Percentiles rank a stretch among this genome's conserved stretches.
phyloP scores from a whole-genome alignment of 441 rosid genomes.

The Erodium texanum region DNA sequence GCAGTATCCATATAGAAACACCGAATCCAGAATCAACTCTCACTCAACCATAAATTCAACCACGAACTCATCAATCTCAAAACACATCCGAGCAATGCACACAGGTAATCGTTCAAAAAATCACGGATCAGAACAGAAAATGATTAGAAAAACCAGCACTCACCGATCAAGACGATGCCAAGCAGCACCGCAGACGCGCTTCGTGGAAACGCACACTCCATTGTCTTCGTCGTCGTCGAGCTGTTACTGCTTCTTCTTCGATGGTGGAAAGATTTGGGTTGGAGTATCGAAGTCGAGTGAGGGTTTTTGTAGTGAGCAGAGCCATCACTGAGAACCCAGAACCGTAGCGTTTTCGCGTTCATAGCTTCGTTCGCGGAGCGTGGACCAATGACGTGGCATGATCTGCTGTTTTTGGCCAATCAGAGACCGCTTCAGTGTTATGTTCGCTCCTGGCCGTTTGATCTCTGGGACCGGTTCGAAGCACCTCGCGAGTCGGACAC shows the following conservation, averaged over 20 bases:
- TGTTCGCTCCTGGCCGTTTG: conserved; percentile 1
- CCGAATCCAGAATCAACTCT: background rate
- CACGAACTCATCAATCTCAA: background rate
- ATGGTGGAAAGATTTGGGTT: background rate
- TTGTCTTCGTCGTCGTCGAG: background rate
- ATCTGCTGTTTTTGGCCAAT: background rate
- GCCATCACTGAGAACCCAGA: background rate
- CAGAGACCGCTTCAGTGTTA: background rate
- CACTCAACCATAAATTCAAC: background rate
- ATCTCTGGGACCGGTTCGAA: background rate
- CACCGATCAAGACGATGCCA: conserved; percentile 17
- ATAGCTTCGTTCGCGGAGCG: background rate
- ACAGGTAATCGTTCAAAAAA: background rate
- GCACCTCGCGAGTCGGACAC: background rate
- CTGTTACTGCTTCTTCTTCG: background rate
- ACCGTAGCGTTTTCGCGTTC: background rate
- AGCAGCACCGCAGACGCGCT: background rate
- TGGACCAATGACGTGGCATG: conserved; percentile 19
- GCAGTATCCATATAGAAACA: background rate
- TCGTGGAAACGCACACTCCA: background rate
- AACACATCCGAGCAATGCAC: background rate
- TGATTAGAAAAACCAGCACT: conserved; percentile 19
- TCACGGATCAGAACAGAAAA: background rate
- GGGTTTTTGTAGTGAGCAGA: conserved; percentile 19
- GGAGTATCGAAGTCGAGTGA: background rate